Evolutionary conservation across 495 filamentous ascomycete genomes (phyloP).

Genomic region (Podospora conica): DNA sequence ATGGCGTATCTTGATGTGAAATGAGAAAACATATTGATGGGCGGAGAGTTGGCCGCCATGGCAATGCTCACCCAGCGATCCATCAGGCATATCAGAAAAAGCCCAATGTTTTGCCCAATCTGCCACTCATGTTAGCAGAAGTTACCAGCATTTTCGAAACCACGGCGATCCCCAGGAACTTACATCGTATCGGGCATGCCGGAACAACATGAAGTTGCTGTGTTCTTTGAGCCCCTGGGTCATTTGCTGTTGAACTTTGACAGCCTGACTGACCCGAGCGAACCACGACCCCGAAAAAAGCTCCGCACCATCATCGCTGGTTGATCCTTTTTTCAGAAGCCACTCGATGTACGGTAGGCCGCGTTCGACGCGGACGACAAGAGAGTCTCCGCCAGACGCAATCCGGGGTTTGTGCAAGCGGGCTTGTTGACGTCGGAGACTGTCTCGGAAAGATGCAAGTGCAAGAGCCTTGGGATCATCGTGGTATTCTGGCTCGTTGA

Average conservation of each 20-base stretch:
- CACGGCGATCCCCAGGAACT: not conserved
- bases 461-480: slow-evolving; percentile 13
- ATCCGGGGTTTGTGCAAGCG: not conserved
- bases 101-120: slow-evolving; percentile 24
- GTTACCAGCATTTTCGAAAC: not conserved
- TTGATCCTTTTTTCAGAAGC: slow-evolving; percentile 16
- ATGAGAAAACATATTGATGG: slow-evolving; percentile 16
- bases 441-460: slow-evolving; percentile 14
- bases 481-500: not conserved
- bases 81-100: slow-evolving; percentile 28
- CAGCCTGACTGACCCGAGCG: slow-evolving; percentile 18
- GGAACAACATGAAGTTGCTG: slow-evolving; percentile 28
- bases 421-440: slow-evolving; percentile 1
- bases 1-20: slow-evolving; percentile 25
- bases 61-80: slow-evolving; percentile 28
- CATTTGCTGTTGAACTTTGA: slow-evolving; percentile 24
- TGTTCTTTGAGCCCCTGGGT: slow-evolving; percentile 28
- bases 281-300: slow-evolving; percentile 24
- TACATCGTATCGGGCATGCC: slow-evolving; percentile 19
- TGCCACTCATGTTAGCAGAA: not conserved
- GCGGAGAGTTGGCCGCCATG: slow-evolving; percentile 13
- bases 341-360: slow-evolving; percentile 25
- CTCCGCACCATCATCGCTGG: not conserved
- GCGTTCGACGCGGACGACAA: slow-evolving; percentile 12
- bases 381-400: not conserved